phyloP scores from a whole-genome alignment of 805 yeast genomes.

The Ogataea wickerhamii region DNA sequence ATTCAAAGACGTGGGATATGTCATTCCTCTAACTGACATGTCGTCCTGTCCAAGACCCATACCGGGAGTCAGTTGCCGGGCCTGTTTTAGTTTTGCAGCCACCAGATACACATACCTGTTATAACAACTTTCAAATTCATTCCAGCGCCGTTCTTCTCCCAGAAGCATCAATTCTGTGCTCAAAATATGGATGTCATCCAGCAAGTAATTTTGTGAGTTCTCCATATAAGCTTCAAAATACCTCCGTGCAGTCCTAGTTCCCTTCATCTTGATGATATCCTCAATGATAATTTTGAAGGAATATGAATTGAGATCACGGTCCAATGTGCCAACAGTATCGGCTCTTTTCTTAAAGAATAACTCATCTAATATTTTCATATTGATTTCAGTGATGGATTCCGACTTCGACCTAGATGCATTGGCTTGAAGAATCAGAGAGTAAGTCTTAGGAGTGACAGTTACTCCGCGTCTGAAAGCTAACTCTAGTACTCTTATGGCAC shows the following conservation, averaged over 20 bases:
- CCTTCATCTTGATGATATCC: slow-evolving; percentile 17
- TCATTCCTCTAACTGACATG: slow-evolving; percentile 1
- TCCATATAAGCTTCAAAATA: slow-evolving; percentile 29
- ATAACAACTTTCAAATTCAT: slow-evolving; percentile 30
- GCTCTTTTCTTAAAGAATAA: slow-evolving; percentile 18
- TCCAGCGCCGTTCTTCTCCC: slow-evolving; percentile 32
- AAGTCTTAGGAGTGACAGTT: slow-evolving; percentile 22
- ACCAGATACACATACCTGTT: slow-evolving; percentile 21
- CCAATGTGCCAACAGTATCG: slow-evolving; percentile 22
- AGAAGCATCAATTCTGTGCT: slow-evolving; percentile 26
- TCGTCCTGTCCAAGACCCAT: slow-evolving; percentile 6
- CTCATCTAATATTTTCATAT: slow-evolving; percentile 22
- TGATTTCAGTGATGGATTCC: slow-evolving; percentile 17
- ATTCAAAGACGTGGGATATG: slow-evolving; percentile 4
- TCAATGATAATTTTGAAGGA: slow-evolving; percentile 22
- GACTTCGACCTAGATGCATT: slow-evolving; percentile 15
- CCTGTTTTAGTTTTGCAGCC: slow-evolving; percentile 12
- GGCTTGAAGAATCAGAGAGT: slow-evolving; percentile 27
- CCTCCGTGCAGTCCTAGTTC: slow-evolving; percentile 24
- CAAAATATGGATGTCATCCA: slow-evolving; percentile 28
- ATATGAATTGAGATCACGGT: slow-evolving; percentile 24
- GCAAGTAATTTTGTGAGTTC: slow-evolving; percentile 19
- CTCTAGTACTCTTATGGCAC: slow-evolving; percentile 18
- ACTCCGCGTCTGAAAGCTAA: slow-evolving; percentile 16
- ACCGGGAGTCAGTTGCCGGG: slow-evolving; percentile 9